Evolutionary conservation across 176 grass and related monocot species (phyloP), one percentile per base, ranked within the genome.

Genomic region (Eleusine coracana): DNA sequence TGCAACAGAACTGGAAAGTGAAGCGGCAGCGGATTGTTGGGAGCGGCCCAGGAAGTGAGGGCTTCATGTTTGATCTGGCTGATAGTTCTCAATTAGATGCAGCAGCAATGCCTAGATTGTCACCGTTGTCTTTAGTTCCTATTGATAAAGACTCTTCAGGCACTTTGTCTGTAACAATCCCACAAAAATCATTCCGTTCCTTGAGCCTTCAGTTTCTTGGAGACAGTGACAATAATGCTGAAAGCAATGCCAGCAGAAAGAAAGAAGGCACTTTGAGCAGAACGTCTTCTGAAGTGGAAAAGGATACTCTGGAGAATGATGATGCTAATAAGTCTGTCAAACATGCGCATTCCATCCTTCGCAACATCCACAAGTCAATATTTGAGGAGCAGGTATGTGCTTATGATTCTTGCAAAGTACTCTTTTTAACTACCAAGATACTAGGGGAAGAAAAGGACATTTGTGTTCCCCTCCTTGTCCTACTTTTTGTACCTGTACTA

Each of bases 1-100:
- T 98, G 86, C 96, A 98, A 73, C 90, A 98, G 87, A 91, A 93
- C 68, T 98, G 96, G 96, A 98, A 98, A 89, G 92, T 98, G 65
- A 95, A 98, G 84, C 75, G 92, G 51, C 96, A 93, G 34, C 91
- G 91, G 51, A 27, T 86, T 65, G 87, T 80, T 76, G 79, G 75
- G 20, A 85, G 20, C 78, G 68, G 44, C 49, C 77, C 66, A 38
- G 87, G 87, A 74, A 95, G 74, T 65, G 92, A 95, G 38, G 82
- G 86, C 60, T 91, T 95, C 87, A 86, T 86, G 76, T 95, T 98
- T 85, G 96, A 98, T 88, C 79, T 95, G 28, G 55, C 84, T 17
- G 96, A 98, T 76, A 90, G 63, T 86, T 87, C 80, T 81, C 86
- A 86, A 10, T 73, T 90, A 64, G 87, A 88, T 36, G 51, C 85